Evolutionary conservation across 495 filamentous ascomycete species (phyloP), one percentile per base, ranked within the genome.

Genomic region (Xylaria nigripes): DNA sequence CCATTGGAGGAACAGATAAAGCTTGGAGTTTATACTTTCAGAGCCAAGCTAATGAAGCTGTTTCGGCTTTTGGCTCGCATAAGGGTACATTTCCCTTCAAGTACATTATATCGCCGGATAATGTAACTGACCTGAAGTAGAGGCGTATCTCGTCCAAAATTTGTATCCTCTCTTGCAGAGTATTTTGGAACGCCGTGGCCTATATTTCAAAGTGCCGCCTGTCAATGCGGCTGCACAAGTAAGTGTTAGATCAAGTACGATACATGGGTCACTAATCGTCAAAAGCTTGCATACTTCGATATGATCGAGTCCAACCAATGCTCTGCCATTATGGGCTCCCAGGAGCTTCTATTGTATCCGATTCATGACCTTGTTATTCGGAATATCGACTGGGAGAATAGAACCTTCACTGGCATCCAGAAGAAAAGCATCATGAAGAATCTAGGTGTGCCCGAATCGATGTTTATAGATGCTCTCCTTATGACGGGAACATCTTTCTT

Each of bases 151-250:
- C 61, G 71, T 71, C 58, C 78, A 68, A 71, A 77, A 80, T 40
- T 75, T 90, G 38, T 92, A 84, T 60, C 81, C 79, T 27, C 81
- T 86, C 51, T 71, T 99, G 16, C 89, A 92, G 68, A 72, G 77
- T 36, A 82, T 90, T 29, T 76, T 97, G 29, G 70, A 76, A 51
- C 76, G 86, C 50, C 77, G 83, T 52, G 77, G 77, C 4, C 73
- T 96, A 40, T 77, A 87, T 34, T 95, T 90, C 66, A 79, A 88
- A 47, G 87, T 96, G 47, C 86, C 94, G 13, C 94, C 93, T 3
- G 96, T 91, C 70, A 87, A 84, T 62, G 89, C 92, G 42, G 84
- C 86, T 56, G 87, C 90, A 46, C 92, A 97, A 81, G 90, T 95
- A 71, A 58, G 70, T 53, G 57, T 45, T 19, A 43, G 27, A 21